Conservation (phyloP, 2,329 filamentous ascomycete genomes). For the Penicillium hesseltinei region DNA sequence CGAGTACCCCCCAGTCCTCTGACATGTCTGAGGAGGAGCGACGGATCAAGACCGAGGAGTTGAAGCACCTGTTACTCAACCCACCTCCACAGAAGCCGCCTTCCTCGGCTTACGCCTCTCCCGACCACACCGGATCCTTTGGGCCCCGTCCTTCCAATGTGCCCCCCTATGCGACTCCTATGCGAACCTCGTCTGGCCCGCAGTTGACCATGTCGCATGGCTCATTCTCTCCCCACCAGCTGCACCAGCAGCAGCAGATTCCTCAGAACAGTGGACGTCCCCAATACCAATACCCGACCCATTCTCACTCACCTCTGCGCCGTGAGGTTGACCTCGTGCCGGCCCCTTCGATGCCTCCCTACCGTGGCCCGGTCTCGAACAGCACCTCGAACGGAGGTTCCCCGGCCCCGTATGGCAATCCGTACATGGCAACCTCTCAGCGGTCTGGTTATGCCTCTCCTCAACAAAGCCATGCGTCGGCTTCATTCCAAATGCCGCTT, state of each 20-base stretch:
- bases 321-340: slow-evolving; percentile 26
- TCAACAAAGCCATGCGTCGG: slow-evolving; percentile 21
- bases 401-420: slow-evolving; percentile 24
- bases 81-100: slow-evolving; percentile 39
- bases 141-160: slow-evolving; percentile 22
- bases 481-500: slow-evolving; percentile 22
- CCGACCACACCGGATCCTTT: slow-evolving; percentile 19
- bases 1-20: slow-evolving; percentile 28
- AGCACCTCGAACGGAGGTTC: slow-evolving; percentile 11
- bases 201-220: slow-evolving; percentile 25
- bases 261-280: slow-evolving; percentile 20
- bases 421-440: slow-evolving; percentile 16
- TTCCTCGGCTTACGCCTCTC: slow-evolving; percentile 30
- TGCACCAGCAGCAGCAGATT: slow-evolving; percentile 16
- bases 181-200: slow-evolving; percentile 37
- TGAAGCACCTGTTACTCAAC: slow-evolving; percentile 48
- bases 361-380: slow-evolving; percentile 4
- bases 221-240: slow-evolving; percentile 12
- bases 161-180: slow-evolving; percentile 32
- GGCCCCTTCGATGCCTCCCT: not conserved
- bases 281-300: slow-evolving; percentile 23
- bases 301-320: slow-evolving; percentile 32
- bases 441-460: slow-evolving; percentile 24
- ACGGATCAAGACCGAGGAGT: slow-evolving; percentile 44
- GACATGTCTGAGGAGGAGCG: slow-evolving; percentile 41